Base-by-base conservation (phyloP, 495 filamentous ascomycete species). In the Bombardia bombarda region DNA sequence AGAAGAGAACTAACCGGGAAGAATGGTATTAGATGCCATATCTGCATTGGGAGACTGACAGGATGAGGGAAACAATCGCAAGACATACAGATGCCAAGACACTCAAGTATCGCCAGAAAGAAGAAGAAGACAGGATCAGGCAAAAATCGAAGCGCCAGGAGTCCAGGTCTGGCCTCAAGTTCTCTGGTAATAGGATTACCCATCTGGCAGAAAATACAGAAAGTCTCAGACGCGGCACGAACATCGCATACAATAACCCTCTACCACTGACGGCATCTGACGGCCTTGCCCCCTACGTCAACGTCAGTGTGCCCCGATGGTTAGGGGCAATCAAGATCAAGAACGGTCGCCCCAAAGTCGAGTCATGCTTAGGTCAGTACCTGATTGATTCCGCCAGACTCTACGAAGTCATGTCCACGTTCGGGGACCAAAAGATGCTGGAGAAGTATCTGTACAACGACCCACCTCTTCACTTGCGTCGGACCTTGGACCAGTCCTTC, bases 21-120 rank as follows among this genome's bases (percentile, higher is more conserved):
- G n/a, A n/a, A n/a, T n/a, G n/a, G n/a, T n/a, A n/a, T n/a, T 23
- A 69, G 66, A 83, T 83, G 79, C 80, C 80, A 1, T 86, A 82
- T 45, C 60, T 86, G 3, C 79, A 84, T 49, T 86, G 80, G 55
- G 82, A 86, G 26, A 82, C 77, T 23, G 65, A 62, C 37, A 51
- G 62, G n/a, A n/a, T n/a, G n/a, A n/a, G n/a, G n/a, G n/a, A n/a
- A n/a, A n/a, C n/a, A n/a, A n/a, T n/a, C n/a, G n/a, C n/a, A n/a
- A n/a, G n/a, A n/a, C n/a, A 20, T 72, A 62, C 40, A 53, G 63
- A 49, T 67, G 43, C 40, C 47, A 47, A 36, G 51, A 47, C 13
- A 38, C 57, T 18, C 48, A 52, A 7, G 46, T 19, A 44, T 49
- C 28, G 45, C 30, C 12, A 23, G 42, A 1, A 38, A 6, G 17